A percentile compares a stretch with the other conserved stretches of the same genome.
These are phyloP conservation scores for Fusarium beomiforme DNA, from an alignment of 2,329 filamentous ascomycete genomes.

Conservation along the genomic window DNA sequence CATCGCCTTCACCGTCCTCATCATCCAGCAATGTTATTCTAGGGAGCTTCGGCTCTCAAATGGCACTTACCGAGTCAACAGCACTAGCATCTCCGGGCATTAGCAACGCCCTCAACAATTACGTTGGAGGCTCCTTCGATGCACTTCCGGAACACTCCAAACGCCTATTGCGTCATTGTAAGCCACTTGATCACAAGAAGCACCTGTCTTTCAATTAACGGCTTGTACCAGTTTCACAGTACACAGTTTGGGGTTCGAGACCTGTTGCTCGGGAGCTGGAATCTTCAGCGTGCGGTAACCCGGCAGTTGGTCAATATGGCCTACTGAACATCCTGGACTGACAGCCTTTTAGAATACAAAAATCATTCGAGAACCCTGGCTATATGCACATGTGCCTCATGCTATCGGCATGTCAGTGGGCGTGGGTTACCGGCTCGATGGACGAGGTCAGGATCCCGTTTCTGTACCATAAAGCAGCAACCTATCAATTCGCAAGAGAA, in stretches of 20 bases:
- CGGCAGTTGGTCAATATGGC: neutral
- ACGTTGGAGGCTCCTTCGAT: conserved; percentile 47
- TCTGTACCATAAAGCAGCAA: conserved; percentile 58
- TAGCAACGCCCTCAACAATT: conserved; percentile 41
- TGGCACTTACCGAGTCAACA: conserved; percentile 27
- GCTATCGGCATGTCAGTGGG: conserved; percentile 57
- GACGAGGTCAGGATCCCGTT: conserved; percentile 57
- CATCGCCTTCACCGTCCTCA: conserved; percentile 29
- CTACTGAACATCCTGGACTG: conserved; percentile 10
- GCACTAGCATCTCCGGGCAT: conserved; percentile 24
- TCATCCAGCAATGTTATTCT: conserved; percentile 27
- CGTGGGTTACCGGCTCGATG: conserved; percentile 57
- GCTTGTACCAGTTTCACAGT: conserved; percentile 50
- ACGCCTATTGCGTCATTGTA: conserved; percentile 45
- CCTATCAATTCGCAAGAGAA: conserved; percentile 57
- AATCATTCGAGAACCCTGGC: conserved; percentile 55
- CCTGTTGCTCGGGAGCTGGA: conserved; percentile 50
- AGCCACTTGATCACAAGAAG: neutral
- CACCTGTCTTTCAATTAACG: conserved; percentile 15
- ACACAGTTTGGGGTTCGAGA: conserved; percentile 53
- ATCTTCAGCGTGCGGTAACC: conserved; percentile 44
- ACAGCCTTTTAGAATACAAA: conserved; percentile 50
- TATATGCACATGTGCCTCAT: conserved; percentile 58
- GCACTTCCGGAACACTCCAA: conserved; percentile 46
- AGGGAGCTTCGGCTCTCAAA: conserved; percentile 18